Evolutionary conservation across 2,329 filamentous ascomycete genomes (phyloP), one percentile per base, ranked within the genome.

Genomic region (Metarhizium rileyi): DNA sequence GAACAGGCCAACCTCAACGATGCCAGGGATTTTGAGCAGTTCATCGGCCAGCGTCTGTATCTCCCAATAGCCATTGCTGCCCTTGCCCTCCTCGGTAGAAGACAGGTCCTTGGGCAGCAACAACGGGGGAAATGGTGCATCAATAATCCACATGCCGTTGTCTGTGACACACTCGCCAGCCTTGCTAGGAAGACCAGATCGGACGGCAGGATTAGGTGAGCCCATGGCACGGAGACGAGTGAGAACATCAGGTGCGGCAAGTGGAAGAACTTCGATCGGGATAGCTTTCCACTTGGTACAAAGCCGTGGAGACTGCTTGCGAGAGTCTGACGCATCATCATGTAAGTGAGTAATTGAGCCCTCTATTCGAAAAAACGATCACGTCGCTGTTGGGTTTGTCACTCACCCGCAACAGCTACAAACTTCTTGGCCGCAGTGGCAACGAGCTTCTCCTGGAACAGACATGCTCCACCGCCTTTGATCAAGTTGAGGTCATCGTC

Each of bases 401-500:
- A 67, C 76, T 61, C 68, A 87, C 84, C 85, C 50, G 88, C 89
- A 51, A 94, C 88, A 60, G 87, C 91, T 54, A 96, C 77, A 62
- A 96, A 95, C 63, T 87, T 87, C 68, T 82, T 86, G 3, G 89
- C 85, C 46, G 86, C 80, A 52, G 88, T 81, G 5, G 90, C 90
- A 4, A 98, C 90, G 33, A 98, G 76, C 74, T 98, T 98, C 72
- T 98, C 93, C 68, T 97, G 93, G 72, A 95, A 95, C 50, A 97
- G 71, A 69, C 93, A 98, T n/a, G 90, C 93, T 51, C 93, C 93
- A 46, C 93, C 93, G 49, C 93, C 93, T 73, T 97, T 97, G 73
- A 98, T 97, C 63, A 91, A 89, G 69, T 97, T 98, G 52, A 98
- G 71, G 47, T 94, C 87, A 44, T 88, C 83, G 64, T 98, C 93